phyloP scores from a whole-genome alignment of 1,284 basidiomycete species.

The Leucoagaricus sp. region DNA sequence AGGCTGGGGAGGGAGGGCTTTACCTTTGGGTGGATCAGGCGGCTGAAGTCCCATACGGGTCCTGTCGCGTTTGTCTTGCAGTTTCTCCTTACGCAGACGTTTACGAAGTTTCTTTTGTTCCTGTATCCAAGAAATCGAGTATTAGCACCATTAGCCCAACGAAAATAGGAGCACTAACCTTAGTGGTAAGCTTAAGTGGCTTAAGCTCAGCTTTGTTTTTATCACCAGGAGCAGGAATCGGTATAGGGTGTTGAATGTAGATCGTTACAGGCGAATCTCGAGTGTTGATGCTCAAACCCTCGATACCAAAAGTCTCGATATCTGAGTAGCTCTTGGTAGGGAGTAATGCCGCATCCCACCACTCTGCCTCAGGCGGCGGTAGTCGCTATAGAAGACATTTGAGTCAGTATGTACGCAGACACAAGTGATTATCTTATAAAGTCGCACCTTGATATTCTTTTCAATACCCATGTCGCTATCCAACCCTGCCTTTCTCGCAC shows the following conservation, averaged over 20 bases:
- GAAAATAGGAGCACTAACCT: slow-evolving; percentile 42
- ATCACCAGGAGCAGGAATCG: slow-evolving; percentile 89
- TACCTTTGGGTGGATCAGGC: slow-evolving; percentile 94
- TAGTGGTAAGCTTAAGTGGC: slow-evolving; percentile 88
- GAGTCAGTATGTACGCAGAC: not conserved
- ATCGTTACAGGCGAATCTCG: slow-evolving; percentile 82
- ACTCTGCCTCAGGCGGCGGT: slow-evolving; percentile 89
- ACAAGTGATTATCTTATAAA: too few relatives aligned
- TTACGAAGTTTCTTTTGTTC: slow-evolving; percentile 98
- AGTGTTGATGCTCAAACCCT: slow-evolving; percentile 61
- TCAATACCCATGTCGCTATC: slow-evolving; percentile 94
- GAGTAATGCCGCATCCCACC: slow-evolving; percentile 96
- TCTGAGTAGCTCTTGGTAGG: slow-evolving; percentile 82
- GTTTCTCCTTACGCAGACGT: slow-evolving; percentile 83
- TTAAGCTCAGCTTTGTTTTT: slow-evolving; percentile 78
- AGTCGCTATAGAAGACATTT: slow-evolving; percentile 52
- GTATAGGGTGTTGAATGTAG: slow-evolving; percentile 97
- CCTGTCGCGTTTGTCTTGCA: slow-evolving; percentile 94
- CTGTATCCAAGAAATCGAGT: slow-evolving; percentile 34
- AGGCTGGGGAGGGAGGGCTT: slow-evolving; percentile 17
- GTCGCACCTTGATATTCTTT: slow-evolving; percentile 77
- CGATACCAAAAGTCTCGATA: slow-evolving; percentile 52
- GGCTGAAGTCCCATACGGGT: slow-evolving; percentile 96
- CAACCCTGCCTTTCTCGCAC: slow-evolving; percentile 89
- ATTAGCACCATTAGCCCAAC: slow-evolving; percentile 10